A percentile compares a stretch with the other conserved stretches of the same genome.
These are phyloP conservation scores for Conidiobolus incongruus DNA, from an alignment of 371 early-diverging fungal genomes.

Conservation along the genomic window DNA sequence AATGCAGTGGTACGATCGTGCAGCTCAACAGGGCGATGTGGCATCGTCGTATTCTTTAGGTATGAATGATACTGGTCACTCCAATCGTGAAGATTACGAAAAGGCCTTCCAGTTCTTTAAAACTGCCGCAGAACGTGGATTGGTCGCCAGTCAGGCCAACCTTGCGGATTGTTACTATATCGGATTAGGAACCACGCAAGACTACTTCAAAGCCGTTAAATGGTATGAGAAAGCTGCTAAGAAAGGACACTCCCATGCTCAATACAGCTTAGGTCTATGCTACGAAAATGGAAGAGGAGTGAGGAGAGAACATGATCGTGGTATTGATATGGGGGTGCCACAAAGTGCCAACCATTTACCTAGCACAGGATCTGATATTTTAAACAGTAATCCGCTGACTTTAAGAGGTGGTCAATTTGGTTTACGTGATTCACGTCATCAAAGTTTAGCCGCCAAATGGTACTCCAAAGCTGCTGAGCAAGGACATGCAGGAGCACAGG, in stretches of 20 bases:
- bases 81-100: conserved; percentile 24
- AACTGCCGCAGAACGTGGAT: conserved; percentile 13
- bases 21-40: conserved; percentile 48
- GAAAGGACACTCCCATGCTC: conserved; percentile 33
- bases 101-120: conserved; percentile 31
- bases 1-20: conserved; percentile 37
- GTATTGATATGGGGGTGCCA: conserved; percentile 45
- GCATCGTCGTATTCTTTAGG: conserved; percentile 63
- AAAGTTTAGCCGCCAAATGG: conserved; percentile 36
- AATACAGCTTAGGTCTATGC: conserved; percentile 60
- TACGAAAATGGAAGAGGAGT: conserved; percentile 60
- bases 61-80: conserved; percentile 56
- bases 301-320: conserved; percentile 22
- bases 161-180: conserved; percentile 63
- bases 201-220: conserved; percentile 29
- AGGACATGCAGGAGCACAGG: conserved; percentile 50
- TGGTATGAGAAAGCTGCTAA: conserved; percentile 39
- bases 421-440: conserved; percentile 33
- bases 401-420: conserved; percentile 38
- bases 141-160: conserved; percentile 48
- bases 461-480: conserved; percentile 36
- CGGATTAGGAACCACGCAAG: conserved; percentile 41
- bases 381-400: conserved; percentile 66
- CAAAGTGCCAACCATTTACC: conserved; percentile 47
- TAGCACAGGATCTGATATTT: conserved; percentile 71